Evolutionary conservation across 257 asterid genomes (phyloP), one percentile per base, ranked within the genome.

Genomic region (Fraxinus pennsylvanica): DNA sequence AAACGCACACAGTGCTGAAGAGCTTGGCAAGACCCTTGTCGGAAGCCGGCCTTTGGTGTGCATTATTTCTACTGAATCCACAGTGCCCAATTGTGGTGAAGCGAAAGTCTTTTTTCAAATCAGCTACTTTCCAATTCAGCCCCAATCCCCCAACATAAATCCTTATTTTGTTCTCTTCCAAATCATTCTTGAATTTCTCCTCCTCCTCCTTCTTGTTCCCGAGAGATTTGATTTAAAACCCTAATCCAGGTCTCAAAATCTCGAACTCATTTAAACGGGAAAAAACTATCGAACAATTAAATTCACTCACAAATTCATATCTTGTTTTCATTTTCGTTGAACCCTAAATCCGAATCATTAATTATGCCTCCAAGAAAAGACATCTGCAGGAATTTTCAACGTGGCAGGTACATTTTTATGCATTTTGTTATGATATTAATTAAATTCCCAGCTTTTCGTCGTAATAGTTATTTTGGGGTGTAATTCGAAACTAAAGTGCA

Each of bases 21-120:
- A 95, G 96, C 85, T 87, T 95, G 78, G 94, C 81, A 39, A 91
- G 90, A 71, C 96, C 96, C 81, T 95, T 91, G n/a, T 93, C 97
- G 68, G 98, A 95, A 61, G 83, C 96, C 99, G 97, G 63, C 89
- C 93, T 85, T 95, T 95, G 78, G 87, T 82, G 70, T 97, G 96
- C 76, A 90, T 85, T 32, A 95, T 81, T 76, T 95, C 96, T 17
- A 90, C 93, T 36, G 92, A 87, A 36, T 87, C 87, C 54, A 95
- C 98, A 6, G 71, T 73, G 13, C 99, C 99, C 79, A 93, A 74
- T 32, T 85, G 89, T 52, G 98, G 94, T 1, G 98, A 81, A 25
- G 89, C 85, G 81, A 95, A 95, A 7, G 92, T 93, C 84, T 87
- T 91, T 79, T 79, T 77, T 87, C 81, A 95, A 81, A 84, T 95